These are phyloP conservation scores for Leishmania gerbilli DNA, from an alignment of 208 protist genomes.

Conservation along the genomic window DNA sequence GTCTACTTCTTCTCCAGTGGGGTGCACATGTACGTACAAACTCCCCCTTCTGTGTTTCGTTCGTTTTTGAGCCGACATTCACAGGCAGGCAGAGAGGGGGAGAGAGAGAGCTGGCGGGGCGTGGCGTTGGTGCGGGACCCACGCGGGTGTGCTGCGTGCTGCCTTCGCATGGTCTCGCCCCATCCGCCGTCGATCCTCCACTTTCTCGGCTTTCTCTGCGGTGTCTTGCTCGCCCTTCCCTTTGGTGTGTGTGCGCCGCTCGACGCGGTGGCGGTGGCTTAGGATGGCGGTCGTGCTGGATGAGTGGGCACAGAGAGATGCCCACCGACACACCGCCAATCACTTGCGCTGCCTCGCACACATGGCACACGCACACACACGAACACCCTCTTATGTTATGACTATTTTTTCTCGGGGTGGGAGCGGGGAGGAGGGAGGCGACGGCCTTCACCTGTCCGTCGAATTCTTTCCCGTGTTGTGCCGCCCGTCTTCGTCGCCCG, in stretches of 20 bases:
- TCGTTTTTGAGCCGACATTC: neutral
- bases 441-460: too few species aligned
- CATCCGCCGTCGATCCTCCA: neutral
- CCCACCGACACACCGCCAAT: neutral
- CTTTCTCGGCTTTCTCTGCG: neutral
- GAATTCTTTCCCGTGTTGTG: neutral
- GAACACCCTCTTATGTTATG: too few species aligned
- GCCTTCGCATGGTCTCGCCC: neutral
- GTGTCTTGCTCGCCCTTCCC: too few species aligned
- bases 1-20: neutral
- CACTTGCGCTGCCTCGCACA: neutral
- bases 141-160: neutral
- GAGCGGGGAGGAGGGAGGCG: too few species aligned
- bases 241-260: constrained; percentile 3
- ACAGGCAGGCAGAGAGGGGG: neutral
- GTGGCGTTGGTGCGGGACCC: neutral
- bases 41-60: neutral
- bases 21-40: neutral
- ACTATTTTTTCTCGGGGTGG: too few species aligned
- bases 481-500: neutral
- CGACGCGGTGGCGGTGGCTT: neutral
- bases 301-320: neutral
- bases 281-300: neutral
- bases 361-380: neutral
- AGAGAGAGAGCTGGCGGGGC: neutral